phyloP scores from a whole-genome alignment of 2,329 filamentous ascomycete species.

The Graphiopsis chlorocephala region DNA sequence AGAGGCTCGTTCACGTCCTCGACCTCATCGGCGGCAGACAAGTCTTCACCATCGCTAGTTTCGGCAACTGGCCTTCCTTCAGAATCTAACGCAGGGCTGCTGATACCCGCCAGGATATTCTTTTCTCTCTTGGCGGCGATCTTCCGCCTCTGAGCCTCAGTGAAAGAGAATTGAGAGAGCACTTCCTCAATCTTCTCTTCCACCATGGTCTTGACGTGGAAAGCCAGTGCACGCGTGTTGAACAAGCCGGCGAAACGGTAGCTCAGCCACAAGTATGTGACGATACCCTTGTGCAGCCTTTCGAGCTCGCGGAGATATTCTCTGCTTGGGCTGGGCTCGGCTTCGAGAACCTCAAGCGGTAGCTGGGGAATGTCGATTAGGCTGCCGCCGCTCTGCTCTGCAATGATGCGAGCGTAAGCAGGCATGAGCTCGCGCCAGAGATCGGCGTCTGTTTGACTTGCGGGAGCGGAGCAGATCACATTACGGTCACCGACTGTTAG shows the following conservation, averaged over 20 bases:
- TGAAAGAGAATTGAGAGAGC: conserved; percentile 56
- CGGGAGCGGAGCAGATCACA: conserved; percentile 70
- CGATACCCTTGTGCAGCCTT: conserved; percentile 73
- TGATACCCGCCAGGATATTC: conserved; percentile 23
- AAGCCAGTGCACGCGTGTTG: conserved; percentile 68
- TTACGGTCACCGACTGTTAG: conserved; percentile 73
- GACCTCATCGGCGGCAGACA: neutral
- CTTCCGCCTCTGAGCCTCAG: conserved; percentile 27
- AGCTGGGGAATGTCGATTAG: conserved; percentile 70
- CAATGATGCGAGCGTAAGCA: conserved; percentile 67
- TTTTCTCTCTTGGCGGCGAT: conserved; percentile 29
- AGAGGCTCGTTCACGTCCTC: conserved; percentile 10
- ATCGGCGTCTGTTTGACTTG: conserved; percentile 52
- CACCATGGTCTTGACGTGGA: conserved; percentile 73
- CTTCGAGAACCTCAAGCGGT: conserved; percentile 70
- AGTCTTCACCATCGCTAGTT: neutral
- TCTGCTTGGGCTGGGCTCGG: conserved; percentile 42
- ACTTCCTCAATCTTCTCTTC: conserved; percentile 71
- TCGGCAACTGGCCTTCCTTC: neutral
- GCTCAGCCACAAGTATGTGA: conserved; percentile 88
- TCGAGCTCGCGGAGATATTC: conserved; percentile 70
- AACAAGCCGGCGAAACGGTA: conserved; percentile 85
- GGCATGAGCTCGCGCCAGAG: conserved; percentile 51
- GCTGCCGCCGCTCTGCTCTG: conserved; percentile 62
- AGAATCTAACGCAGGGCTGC: neutral